Percentiles rank a stretch among this genome's conserved stretches.
Conservation (phyloP, 2,329 filamentous ascomycete species). For the Lecanoromycetidae sp. region DNA sequence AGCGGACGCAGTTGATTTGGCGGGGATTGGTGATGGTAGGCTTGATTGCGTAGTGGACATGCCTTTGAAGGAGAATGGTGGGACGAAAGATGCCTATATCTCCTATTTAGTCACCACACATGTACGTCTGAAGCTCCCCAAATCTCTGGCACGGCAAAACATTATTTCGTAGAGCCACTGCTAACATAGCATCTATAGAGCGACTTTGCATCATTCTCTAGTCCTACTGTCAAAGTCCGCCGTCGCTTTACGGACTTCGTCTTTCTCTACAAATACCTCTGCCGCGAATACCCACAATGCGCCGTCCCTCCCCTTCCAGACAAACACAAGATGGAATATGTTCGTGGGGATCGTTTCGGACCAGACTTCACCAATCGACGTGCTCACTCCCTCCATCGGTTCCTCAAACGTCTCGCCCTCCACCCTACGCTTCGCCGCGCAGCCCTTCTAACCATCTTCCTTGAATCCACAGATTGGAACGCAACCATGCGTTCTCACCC, state of each 20-base stretch:
- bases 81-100: constrained; percentile 91
- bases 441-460: constrained; percentile 71
- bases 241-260: constrained; percentile 96
- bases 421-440: constrained; percentile 82
- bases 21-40: constrained; percentile 56
- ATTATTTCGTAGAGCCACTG: not conserved
- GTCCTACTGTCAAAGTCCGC: constrained; percentile 63
- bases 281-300: constrained; percentile 76
- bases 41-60: constrained; percentile 73
- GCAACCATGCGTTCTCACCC: constrained; percentile 77
- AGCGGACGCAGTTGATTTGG: constrained; percentile 45
- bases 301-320: constrained; percentile 91
- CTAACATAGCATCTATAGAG: constrained; percentile 45
- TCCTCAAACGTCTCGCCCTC: constrained; percentile 71
- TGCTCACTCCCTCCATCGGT: constrained; percentile 81
- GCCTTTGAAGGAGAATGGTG: constrained; percentile 89
- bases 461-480: constrained; percentile 94
- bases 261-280: constrained; percentile 85
- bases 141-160: not conserved
- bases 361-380: constrained; percentile 81
- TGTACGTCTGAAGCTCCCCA: constrained; percentile 38
- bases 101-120: constrained; percentile 89
- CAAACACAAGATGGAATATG: constrained; percentile 99
- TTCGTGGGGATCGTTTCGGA: constrained; percentile 89
- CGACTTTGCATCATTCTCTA: constrained; percentile 87